Evolutionary conservation across 495 filamentous ascomycete genomes (phyloP).

Genomic region (Eremomyces bilateralis): DNA sequence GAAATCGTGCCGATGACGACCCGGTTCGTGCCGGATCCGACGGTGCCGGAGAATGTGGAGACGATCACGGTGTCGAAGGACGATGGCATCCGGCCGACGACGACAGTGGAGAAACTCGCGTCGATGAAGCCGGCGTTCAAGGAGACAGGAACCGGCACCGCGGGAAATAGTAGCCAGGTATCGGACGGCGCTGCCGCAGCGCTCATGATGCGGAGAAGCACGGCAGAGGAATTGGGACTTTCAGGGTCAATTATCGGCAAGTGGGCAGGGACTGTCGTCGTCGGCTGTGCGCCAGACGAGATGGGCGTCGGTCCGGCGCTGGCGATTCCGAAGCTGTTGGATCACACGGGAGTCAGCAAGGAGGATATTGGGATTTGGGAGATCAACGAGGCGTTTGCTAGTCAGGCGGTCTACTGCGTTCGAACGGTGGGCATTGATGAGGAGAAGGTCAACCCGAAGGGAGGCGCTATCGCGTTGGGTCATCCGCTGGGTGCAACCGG

Average conservation of each 20-base stretch:
- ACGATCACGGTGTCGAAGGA: conserved; percentile 44
- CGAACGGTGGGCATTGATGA: conserved; percentile 44
- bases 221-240: conserved; percentile 54
- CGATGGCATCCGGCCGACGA: conserved; percentile 55
- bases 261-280: conserved; percentile 52
- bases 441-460: conserved; percentile 56
- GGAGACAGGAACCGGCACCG: conserved; percentile 48
- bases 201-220: conserved; percentile 64
- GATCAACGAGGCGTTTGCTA: conserved; percentile 90
- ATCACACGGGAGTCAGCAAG: conserved; percentile 36
- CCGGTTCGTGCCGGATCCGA: conserved; percentile 37
- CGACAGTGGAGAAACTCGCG: conserved; percentile 44
- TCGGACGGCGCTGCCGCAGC: conserved; percentile 73
- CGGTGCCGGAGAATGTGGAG: conserved; percentile 36
- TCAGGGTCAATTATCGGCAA: conserved; percentile 46
- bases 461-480: conserved; percentile 22
- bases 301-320: conserved; percentile 82
- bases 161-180: conserved; percentile 72
- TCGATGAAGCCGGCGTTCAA: conserved; percentile 74
- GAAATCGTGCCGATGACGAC: conserved; percentile 61
- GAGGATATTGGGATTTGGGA: conserved; percentile 77
- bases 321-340: conserved; percentile 61
- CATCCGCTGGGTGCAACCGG: conserved; percentile 22
- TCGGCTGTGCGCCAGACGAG: conserved; percentile 67
- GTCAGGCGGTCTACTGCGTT: conserved; percentile 65